These are phyloP conservation scores for Isatis tinctoria DNA, from an alignment of 345 rosid genomes.

Conservation along the genomic window DNA sequence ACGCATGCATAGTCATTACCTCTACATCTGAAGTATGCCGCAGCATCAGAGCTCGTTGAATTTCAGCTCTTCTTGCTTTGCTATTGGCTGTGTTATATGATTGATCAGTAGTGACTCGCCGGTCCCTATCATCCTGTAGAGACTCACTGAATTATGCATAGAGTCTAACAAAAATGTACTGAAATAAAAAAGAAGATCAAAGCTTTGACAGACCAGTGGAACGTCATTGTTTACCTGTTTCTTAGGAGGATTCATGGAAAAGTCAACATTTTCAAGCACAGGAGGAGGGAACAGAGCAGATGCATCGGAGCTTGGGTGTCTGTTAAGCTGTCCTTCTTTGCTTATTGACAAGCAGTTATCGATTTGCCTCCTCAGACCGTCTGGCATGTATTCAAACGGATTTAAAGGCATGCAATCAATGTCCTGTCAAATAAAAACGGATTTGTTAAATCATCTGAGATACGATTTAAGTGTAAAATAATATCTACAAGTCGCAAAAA, in stretches of 20 bases:
- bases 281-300: conserved; percentile 36
- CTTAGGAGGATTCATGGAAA: not conserved
- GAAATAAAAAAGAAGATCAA: conserved; percentile 2
- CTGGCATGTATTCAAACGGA: conserved; percentile 79
- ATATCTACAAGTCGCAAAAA: not conserved
- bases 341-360: conserved; percentile 38
- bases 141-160: not conserved
- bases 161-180: not conserved
- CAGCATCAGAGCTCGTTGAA: conserved; percentile 44
- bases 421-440: conserved; percentile 51
- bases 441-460: conserved; percentile 11
- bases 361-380: conserved; percentile 61
- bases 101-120: conserved; percentile 27
- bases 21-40: conserved; percentile 42
- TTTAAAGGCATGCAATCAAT: conserved; percentile 94
- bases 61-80: conserved; percentile 55
- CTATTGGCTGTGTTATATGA: conserved; percentile 25
- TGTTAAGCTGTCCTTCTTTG: conserved; percentile 45
- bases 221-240: conserved; percentile 28
- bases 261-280: conserved; percentile 28
- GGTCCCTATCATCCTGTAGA: conserved; percentile 17
- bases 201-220: not conserved
- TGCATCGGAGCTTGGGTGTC: conserved; percentile 36
- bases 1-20: conserved; percentile 40
- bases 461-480: not conserved